Conservation (phyloP, 1,284 basidiomycete species). For the Cryptococcus hybrid region DNA sequence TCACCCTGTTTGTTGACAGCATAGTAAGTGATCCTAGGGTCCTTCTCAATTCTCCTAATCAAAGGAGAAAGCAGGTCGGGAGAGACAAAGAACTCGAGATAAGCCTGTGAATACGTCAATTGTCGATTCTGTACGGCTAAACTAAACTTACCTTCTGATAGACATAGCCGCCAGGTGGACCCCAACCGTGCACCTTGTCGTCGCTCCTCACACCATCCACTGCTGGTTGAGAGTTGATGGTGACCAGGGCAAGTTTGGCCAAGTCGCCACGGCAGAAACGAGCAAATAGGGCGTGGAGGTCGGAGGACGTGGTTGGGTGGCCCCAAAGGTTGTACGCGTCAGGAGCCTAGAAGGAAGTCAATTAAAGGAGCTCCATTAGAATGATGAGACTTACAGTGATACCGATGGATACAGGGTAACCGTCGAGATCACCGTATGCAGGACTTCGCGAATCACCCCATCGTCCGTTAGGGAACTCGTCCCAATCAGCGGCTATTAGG, state of each 20-base stretch:
- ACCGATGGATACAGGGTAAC: slow-evolving; percentile 84
- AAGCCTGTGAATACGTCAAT: slow-evolving; percentile 61
- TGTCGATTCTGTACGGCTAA: background rate
- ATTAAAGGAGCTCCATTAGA: background rate
- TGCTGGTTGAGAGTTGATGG: slow-evolving; percentile 97
- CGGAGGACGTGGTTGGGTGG: slow-evolving; percentile 60
- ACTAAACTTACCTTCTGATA: slow-evolving; percentile 82
- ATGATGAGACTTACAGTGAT: slow-evolving; percentile 60
- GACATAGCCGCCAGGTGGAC: slow-evolving; percentile 83
- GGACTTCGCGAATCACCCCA: slow-evolving; percentile 97
- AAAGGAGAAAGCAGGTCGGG: slow-evolving; percentile 71
- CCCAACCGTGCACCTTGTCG: slow-evolving; percentile 89
- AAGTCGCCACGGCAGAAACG: slow-evolving; percentile 73
- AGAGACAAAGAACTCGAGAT: slow-evolving; percentile 93
- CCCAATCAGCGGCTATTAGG: slow-evolving; percentile 77
- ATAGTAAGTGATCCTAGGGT: slow-evolving; percentile 92
- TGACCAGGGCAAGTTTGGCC: slow-evolving; percentile 88
- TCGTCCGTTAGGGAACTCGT: slow-evolving; percentile 98
- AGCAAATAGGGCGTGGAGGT: slow-evolving; percentile 70
- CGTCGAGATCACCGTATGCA: slow-evolving; percentile 95
- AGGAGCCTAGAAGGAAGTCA: slow-evolving; percentile 17
- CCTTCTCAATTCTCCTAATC: slow-evolving; percentile 80
- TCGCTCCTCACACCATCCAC: slow-evolving; percentile 88
- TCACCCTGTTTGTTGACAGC: slow-evolving; percentile 74
- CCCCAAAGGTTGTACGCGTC: slow-evolving; percentile 88